Evolutionary conservation across 2,329 filamentous ascomycete genomes (phyloP), one percentile per base, ranked within the genome.

Genomic region (Colletotrichum sp.): DNA sequence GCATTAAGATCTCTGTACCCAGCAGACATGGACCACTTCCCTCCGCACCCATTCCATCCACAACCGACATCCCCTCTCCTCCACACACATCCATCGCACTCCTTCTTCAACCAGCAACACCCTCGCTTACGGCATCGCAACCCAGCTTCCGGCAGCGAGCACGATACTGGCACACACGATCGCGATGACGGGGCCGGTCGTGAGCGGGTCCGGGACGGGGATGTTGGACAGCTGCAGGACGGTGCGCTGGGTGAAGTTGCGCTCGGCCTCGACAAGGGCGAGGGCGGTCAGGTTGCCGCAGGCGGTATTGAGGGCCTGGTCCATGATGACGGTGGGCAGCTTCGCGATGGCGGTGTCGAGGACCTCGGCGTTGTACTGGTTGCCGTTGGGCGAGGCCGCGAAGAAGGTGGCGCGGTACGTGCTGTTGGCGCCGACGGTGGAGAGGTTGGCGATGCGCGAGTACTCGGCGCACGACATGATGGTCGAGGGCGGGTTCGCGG

Each of bases 381-480:
- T 87, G 73, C 87, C 87, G 61, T 85, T 78, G 32, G 82, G 83
- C 16, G 86, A 84, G 38, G 84, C 85, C 69, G 84, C 83, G 63
- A 88, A 79, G 79, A 86, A 87, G 13, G 86, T 85, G n/a, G 83
- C 83, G 69, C 87, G 87, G 73, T 86, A 86, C 67, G 85, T 86
- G 74, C 83, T 79, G 81, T 89, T 89, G 69, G 81, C 76, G 74
- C 85, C 85, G 76, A 89, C 84, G 75, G 83, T 85, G 26, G 87
- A 87, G 74, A 87, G 83, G 80, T 89, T 89, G 76, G 87, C 87
- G 26, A 85, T 85, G 64, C 79, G 80, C 73, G 84, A 80, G 79
- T 89, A 89, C 79, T 87, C 84, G 67, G 81, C 75, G 80, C 87
- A 89, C 26, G 74, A 71, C 43, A 66, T 52, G 64, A 65, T 36